Percentiles rank a stretch among this genome's conserved stretches.
Evolutionary conservation across 129 eudicot species (phyloP).

Genomic region (Deinandra increscens): DNA sequence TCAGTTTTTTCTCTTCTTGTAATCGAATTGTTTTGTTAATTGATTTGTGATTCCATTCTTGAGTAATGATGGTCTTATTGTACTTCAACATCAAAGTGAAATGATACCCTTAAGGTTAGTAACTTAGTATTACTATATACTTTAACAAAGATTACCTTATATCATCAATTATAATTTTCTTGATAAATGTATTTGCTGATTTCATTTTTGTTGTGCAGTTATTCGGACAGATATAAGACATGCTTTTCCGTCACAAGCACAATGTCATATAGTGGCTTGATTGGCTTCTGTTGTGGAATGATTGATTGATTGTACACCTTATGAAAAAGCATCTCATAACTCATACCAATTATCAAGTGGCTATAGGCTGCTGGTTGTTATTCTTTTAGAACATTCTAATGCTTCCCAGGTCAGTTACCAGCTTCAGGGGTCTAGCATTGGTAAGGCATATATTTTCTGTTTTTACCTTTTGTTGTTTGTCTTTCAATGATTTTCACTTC

Average conservation of each 20-base stretch:
- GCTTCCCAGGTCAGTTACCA: slow-evolving; percentile 74
- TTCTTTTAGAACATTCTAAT: slow-evolving; percentile 97
- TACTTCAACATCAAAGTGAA: slow-evolving; percentile 86
- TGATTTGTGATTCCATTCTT: too few species aligned
- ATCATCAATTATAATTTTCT: slow-evolving; percentile 16
- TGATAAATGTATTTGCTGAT: too few species aligned
- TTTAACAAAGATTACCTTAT: background rate
- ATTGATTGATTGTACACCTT: slow-evolving; percentile 90
- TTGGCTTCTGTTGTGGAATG: slow-evolving; percentile 94
- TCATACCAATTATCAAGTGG: slow-evolving; percentile 94
- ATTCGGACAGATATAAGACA: slow-evolving; percentile 91
- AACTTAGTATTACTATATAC: slow-evolving; percentile 30
- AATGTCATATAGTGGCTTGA: slow-evolving; percentile 93
- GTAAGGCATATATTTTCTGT: too few species aligned
- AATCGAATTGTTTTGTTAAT: too few species aligned
- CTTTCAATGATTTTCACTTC: too few species aligned
- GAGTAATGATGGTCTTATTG: slow-evolving; percentile 94
- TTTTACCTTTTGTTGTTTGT: background rate
- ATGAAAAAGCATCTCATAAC: slow-evolving; percentile 89
- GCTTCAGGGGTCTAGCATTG: slow-evolving; percentile 90
- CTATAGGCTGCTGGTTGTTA: slow-evolving; percentile 95
- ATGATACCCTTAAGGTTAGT: slow-evolving; percentile 90
- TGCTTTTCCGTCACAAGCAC: slow-evolving; percentile 80
- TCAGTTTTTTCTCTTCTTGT: too few species aligned
- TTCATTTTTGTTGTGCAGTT: slow-evolving; percentile 45